These are phyloP conservation scores for Nemophila menziesii DNA, from an alignment of 257 asterid species.

Conservation along the genomic window DNA sequence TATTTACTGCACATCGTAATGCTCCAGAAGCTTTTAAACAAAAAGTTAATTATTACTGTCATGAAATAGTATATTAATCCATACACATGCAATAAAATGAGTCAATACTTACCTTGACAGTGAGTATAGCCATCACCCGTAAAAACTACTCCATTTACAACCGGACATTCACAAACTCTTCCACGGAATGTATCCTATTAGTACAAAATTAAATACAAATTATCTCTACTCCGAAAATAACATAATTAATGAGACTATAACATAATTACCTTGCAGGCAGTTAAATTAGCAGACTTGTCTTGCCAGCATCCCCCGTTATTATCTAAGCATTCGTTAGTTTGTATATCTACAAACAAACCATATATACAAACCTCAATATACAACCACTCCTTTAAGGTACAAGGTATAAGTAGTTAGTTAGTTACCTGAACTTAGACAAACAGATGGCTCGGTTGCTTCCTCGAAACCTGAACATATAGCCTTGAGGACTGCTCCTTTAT, in stretches of 20 bases:
- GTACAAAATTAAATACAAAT: too few species aligned
- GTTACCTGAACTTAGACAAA: constrained; percentile 45
- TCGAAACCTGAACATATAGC: constrained; percentile 58
- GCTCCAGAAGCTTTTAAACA: constrained; percentile 71
- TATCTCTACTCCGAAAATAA: too few species aligned
- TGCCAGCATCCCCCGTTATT: constrained; percentile 99
- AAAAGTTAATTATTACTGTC: background rate
- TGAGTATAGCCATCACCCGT: constrained; percentile 86
- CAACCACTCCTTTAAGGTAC: background rate
- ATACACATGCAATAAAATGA: background rate
- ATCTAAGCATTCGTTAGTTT: constrained; percentile 79
- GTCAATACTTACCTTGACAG: constrained; percentile 56
- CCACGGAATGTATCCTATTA: constrained; percentile 94
- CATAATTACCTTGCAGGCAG: constrained; percentile 77
- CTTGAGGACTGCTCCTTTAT: constrained; percentile 53
- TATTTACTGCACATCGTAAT: constrained; percentile 65
- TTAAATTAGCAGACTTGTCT: constrained; percentile 57
- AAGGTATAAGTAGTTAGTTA: background rate
- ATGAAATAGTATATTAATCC: background rate
- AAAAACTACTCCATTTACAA: constrained; percentile 70
- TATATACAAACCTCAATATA: background rate
- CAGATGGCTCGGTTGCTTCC: constrained; percentile 58
- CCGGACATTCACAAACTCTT: constrained; percentile 81
- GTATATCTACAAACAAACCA: constrained; percentile 41
- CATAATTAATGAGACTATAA: too few species aligned